These are phyloP conservation scores for Coemansia sp. DNA, from an alignment of 192 early-diverging fungal species.

Conservation along the genomic window DNA sequence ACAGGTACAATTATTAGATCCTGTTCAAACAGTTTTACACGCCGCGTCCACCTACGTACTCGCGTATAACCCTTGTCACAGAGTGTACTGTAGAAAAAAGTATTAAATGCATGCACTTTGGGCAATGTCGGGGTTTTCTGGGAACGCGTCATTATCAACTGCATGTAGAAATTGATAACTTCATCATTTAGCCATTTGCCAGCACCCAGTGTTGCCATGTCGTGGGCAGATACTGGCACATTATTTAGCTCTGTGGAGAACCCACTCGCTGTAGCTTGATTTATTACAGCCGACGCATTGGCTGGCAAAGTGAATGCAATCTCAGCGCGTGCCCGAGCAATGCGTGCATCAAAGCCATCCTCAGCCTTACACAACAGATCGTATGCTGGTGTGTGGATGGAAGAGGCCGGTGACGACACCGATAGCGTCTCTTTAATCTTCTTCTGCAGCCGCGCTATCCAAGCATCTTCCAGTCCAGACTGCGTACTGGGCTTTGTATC, in stretches of 20 bases:
- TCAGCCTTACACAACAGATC: slow-evolving; percentile 27
- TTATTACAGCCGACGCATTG: slow-evolving; percentile 26
- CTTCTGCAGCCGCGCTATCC: slow-evolving; percentile 40
- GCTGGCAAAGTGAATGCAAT: slow-evolving; percentile 22
- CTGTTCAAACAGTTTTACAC: slow-evolving; percentile 62
- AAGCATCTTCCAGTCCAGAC: slow-evolving; percentile 15
- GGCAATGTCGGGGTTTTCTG: slow-evolving; percentile 52
- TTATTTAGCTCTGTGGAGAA: slow-evolving; percentile 47
- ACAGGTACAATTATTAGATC: slow-evolving; percentile 85
- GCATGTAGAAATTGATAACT: slow-evolving; percentile 92
- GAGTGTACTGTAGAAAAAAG: slow-evolving; percentile 83
- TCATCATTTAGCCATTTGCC: slow-evolving; percentile 94
- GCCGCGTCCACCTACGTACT: slow-evolving; percentile 82
- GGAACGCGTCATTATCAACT: slow-evolving; percentile 70
- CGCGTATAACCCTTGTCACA: slow-evolving; percentile 65
- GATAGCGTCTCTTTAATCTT: slow-evolving; percentile 42
- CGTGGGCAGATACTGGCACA: slow-evolving; percentile 58
- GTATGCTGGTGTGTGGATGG: slow-evolving; percentile 35
- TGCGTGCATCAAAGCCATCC: slow-evolving; percentile 23
- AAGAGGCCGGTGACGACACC: slow-evolving; percentile 5
- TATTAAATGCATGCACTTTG: slow-evolving; percentile 83
- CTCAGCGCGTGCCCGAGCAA: slow-evolving; percentile 22
- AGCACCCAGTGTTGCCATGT: slow-evolving; percentile 70
- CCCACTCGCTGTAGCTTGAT: slow-evolving; percentile 11
- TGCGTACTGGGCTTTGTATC: not conserved